Percentiles rank a stretch among this genome's conserved stretches.
These are phyloP conservation scores for Ilex asprella DNA, from an alignment of 257 asterid genomes.

Conservation along the genomic window DNA sequence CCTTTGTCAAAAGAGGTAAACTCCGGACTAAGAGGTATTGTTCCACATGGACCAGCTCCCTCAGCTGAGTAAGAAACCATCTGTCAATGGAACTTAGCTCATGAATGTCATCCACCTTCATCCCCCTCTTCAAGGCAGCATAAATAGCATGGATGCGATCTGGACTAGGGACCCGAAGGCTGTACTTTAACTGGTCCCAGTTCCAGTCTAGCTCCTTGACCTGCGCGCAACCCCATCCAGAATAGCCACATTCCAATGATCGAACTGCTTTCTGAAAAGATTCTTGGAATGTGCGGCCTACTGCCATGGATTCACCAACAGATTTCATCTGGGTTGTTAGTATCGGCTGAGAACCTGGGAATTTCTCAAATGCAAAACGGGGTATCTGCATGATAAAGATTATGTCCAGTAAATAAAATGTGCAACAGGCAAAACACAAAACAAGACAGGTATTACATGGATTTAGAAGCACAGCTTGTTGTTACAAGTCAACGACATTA, in stretches of 20 bases:
- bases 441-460: background rate
- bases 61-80: background rate
- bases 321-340: background rate
- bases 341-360: background rate
- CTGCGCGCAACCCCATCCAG: background rate
- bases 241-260: background rate
- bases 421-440: background rate
- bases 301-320: background rate
- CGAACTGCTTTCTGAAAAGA: background rate
- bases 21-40: background rate
- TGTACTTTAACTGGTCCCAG: background rate
- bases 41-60: background rate
- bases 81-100: background rate
- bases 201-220: background rate
- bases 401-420: background rate
- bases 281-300: background rate
- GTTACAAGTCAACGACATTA: no score
- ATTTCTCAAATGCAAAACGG: background rate
- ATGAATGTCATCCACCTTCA: conserved; percentile 1
- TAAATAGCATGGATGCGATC: background rate
- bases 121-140: background rate
- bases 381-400: background rate
- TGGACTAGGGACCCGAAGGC: conserved; percentile 1
- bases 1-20: background rate
- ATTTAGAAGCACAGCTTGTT: no score